Percentiles rank a stretch among this genome's conserved stretches.
phyloP scores from a whole-genome alignment of 768 basidiomycete genomes.

The Termitomyces sp. region DNA sequence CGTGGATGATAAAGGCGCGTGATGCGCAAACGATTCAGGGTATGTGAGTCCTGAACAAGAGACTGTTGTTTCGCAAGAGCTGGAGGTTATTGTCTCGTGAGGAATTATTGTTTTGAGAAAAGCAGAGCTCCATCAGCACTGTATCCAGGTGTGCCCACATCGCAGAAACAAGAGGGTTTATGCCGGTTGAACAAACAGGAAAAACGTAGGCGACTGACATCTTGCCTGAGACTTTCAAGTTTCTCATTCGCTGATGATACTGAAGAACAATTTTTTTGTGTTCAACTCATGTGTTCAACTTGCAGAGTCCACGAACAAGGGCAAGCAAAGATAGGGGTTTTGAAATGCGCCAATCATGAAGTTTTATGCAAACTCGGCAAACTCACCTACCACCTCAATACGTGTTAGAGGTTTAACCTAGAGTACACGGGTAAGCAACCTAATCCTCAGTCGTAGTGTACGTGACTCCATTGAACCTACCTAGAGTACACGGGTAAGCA shows the following conservation, averaged over 20 bases:
- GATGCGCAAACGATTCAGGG: not conserved
- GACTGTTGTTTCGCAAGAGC: not conserved
- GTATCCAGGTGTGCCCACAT: too few species aligned
- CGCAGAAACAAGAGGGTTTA: too few species aligned
- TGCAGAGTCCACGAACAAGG: not conserved
- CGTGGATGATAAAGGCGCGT: not conserved
- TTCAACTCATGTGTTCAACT: too few species aligned
- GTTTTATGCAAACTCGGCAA: not conserved
- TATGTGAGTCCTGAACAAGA: not conserved
- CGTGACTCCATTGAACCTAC: too few species aligned
- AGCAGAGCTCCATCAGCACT: not conserved
- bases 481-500: too few species aligned
- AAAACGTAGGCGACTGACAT: not conserved
- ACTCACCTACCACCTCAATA: too few species aligned
- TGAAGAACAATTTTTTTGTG: not conserved
- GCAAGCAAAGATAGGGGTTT: not conserved
- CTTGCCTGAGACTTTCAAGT: not conserved
- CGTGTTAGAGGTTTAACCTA: too few species aligned
- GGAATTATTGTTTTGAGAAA: too few species aligned
- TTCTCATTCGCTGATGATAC: not conserved
- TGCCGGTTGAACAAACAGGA: not conserved
- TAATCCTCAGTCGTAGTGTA: too few species aligned
- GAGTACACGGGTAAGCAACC: too few species aligned
- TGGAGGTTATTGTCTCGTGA: not conserved
- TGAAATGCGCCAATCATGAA: not conserved